Base-by-base conservation (phyloP, 768 basidiomycete genomes). In the Leccinum rimulosum region DNA sequence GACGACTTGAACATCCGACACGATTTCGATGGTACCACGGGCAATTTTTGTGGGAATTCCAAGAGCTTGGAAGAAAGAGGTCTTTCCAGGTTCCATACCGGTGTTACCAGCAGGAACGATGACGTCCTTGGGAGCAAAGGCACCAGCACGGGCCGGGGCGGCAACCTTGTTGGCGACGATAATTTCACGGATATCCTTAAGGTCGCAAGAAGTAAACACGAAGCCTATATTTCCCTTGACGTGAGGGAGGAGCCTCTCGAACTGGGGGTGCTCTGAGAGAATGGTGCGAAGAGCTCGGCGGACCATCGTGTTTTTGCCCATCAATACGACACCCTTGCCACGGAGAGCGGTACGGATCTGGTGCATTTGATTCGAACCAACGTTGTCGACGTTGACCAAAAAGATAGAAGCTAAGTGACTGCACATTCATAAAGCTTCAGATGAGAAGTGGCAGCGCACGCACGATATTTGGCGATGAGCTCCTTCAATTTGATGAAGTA, bases 231-330 rank as follows among this genome's bases (percentile, higher is more conserved):
- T 99, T 68, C 96, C 97, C 76, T 81, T 92, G 79, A 99, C 82
- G 82, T 91, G 85, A 64, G 95, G 96, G 60, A 99, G 89, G 77
- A 99, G 90, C 71, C 86, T 90, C 82, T 99, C 97, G 81, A 89
- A 95, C 73, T 95, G 89, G 55, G 96, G 97, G 82, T 79, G 82
- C 69, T 98, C 97, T 65, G 83, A 61, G 72, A 98, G 86, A 78
- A 98, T 86, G 70, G 88, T 82, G 64, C 97, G 94, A 63, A 99
- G 84, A 61, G 95, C 97, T 70, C 97, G 93, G 80, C 97, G 93
- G 70, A 99, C 95, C 96, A 98, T 98, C 74, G 97, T 99, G 88
- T 99, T 99, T 82, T 99, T 99, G 74, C 97, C 97, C 97, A 99
- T 99, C 69, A 99, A 79, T 66, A 99, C 95, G 61, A 95, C 80